These are phyloP conservation scores for Agrocybe praecox DNA, from an alignment of 768 basidiomycete species.

Conservation along the genomic window DNA sequence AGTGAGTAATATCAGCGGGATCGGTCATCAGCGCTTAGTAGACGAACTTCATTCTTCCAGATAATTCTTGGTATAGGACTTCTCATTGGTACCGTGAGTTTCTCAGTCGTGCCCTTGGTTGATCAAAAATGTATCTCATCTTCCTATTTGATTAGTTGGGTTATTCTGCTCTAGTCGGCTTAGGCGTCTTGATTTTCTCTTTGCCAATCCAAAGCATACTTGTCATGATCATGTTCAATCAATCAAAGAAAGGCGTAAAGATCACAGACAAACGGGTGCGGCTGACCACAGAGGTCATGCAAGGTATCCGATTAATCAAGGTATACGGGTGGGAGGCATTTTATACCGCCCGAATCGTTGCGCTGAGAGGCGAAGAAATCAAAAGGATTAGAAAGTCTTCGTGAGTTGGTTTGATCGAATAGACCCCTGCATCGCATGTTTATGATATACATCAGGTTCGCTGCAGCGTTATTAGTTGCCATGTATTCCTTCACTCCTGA, in stretches of 20 bases:
- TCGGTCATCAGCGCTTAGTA: too few species aligned
- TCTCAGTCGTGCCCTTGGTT: neutral
- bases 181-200: conserved; percentile 29
- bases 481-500: conserved; percentile 54
- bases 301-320: conserved; percentile 70
- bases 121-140: too few species aligned
- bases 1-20: conserved; percentile 24
- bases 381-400: conserved; percentile 37
- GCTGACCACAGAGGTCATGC: conserved; percentile 66
- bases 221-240: conserved; percentile 49
- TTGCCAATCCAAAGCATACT: conserved; percentile 42
- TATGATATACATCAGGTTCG: conserved; percentile 27
- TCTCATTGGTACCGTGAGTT: conserved; percentile 55
- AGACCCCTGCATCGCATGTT: neutral
- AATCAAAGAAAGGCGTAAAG: conserved; percentile 57
- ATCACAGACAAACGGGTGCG: conserved; percentile 70
- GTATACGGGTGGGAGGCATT: conserved; percentile 62
- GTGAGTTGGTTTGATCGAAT: conserved; percentile 25
- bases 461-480: conserved; percentile 40
- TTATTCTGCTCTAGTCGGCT: conserved; percentile 68
- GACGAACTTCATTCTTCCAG: conserved; percentile 29
- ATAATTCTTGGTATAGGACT: conserved; percentile 63
- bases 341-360: conserved; percentile 44
- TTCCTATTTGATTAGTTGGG: conserved; percentile 46
- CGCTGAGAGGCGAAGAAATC: conserved; percentile 41